These are phyloP conservation scores for Amphirosellinia nigrospora DNA, from an alignment of 495 filamentous ascomycete species.

Conservation along the genomic window DNA sequence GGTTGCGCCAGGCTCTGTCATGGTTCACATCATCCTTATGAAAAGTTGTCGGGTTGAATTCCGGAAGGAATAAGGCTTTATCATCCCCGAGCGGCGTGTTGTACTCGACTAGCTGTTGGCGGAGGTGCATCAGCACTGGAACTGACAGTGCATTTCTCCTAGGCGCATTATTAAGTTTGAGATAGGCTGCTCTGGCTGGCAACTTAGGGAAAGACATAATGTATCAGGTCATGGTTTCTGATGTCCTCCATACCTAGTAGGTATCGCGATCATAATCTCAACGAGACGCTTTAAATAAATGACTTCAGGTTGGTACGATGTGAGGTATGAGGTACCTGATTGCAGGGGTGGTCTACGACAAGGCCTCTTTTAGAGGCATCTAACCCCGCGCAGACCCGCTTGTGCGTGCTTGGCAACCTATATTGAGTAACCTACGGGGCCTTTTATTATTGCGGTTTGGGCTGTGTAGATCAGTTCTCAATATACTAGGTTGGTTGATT, in stretches of 20 bases:
- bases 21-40: background rate
- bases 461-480: no score
- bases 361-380: background rate
- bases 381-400: conserved; percentile 2
- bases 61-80: conserved; percentile 32
- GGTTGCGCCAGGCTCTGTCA: background rate
- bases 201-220: conserved; percentile 15
- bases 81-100: conserved; percentile 30
- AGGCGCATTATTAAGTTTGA: conserved; percentile 1
- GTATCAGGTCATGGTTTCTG: background rate
- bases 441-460: no score
- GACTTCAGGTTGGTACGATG: no score
- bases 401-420: no score
- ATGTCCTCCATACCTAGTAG: no score
- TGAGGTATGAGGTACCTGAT: no score
- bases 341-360: background rate
- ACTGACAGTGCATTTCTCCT: conserved; percentile 38
- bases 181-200: conserved; percentile 13
- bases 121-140: conserved; percentile 30
- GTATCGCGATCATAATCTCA: no score
- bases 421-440: no score
- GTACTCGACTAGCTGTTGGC: conserved; percentile 30
- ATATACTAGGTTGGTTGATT: no score
- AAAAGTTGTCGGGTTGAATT: conserved; percentile 31
- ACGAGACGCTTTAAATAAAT: no score